These are phyloP conservation scores for Cocos nucifera DNA, from an alignment of 176 grass and related monocot species.

Conservation along the genomic window DNA sequence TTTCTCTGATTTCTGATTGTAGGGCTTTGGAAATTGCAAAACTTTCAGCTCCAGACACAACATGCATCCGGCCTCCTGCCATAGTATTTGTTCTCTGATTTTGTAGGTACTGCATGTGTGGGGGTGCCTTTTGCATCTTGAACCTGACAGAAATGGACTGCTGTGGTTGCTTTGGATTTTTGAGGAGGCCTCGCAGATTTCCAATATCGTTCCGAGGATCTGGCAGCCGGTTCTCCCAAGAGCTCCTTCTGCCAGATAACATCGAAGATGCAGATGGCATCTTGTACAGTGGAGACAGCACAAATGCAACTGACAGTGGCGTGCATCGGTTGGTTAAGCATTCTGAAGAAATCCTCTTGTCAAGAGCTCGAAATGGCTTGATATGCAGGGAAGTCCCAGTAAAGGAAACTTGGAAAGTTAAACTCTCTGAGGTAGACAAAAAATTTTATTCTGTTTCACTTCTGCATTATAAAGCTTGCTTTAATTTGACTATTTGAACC, in stretches of 20 bases:
- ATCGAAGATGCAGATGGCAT: constrained; percentile 22
- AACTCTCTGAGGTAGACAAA: constrained; percentile 42
- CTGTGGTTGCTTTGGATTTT: constrained; percentile 69
- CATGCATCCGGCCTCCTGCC: too few relatives aligned
- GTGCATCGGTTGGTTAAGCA: constrained; percentile 18
- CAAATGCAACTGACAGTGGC: constrained; percentile 25
- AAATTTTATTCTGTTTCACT: neutral
- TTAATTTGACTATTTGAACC: too few relatives aligned
- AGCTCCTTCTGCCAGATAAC: constrained; percentile 28
- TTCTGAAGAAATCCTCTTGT: constrained; percentile 55
- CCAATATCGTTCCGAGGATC: neutral
- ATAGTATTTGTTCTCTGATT: too few relatives aligned
- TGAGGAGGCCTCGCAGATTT: constrained; percentile 34
- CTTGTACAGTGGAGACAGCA: constrained; percentile 7
- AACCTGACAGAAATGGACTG: constrained; percentile 49
- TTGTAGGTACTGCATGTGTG: too few relatives aligned
- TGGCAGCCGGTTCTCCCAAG: constrained; percentile 22
- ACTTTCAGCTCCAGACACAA: too few relatives aligned
- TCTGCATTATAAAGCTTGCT: constrained; percentile 1
- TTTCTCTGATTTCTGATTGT: too few relatives aligned
- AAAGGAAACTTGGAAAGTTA: constrained; percentile 49
- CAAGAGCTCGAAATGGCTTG: constrained; percentile 44
- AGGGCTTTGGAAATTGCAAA: too few relatives aligned
- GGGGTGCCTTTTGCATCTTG: constrained; percentile 19
- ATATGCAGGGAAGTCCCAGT: constrained; percentile 52